phyloP scores from a whole-genome alignment of 768 basidiomycete genomes.

The Leccinellum rugosiceps region DNA sequence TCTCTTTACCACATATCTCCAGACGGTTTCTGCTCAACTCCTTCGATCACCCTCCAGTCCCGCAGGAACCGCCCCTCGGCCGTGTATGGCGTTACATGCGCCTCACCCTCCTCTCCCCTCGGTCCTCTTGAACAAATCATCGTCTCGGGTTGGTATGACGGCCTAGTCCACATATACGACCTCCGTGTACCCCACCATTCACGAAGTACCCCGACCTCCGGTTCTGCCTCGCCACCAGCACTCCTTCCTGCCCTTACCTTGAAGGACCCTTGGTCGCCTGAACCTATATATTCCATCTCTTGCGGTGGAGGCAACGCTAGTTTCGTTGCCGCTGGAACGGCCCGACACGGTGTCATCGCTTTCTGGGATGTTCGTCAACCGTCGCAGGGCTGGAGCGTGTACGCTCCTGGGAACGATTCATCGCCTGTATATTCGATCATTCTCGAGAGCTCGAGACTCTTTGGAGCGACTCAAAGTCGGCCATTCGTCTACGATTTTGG shows the following conservation, averaged over 20 bases:
- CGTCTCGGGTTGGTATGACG: conserved; percentile 82
- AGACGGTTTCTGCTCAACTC: conserved; percentile 42
- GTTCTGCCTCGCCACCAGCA: conserved; percentile 26
- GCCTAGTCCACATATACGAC: conserved; percentile 70
- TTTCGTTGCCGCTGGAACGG: conserved; percentile 73
- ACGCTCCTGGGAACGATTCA: conserved; percentile 74
- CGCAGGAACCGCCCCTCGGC: conserved; percentile 42
- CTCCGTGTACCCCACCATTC: conserved; percentile 47
- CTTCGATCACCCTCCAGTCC: conserved; percentile 49
- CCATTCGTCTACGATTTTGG: conserved; percentile 83
- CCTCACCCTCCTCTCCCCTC: conserved; percentile 61
- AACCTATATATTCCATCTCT: conserved; percentile 74
- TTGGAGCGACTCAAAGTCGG: conserved; percentile 73
- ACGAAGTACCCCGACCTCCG: background rate
- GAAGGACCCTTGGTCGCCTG: conserved; percentile 63
- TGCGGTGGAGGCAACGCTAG: conserved; percentile 67
- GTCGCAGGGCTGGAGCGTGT: conserved; percentile 66
- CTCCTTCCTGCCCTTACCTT: conserved; percentile 60
- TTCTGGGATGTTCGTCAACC: conserved; percentile 79
- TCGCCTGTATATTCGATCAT: conserved; percentile 76
- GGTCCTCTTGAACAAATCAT: conserved; percentile 69
- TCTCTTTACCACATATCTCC: conserved; percentile 52
- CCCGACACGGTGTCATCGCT: conserved; percentile 72
- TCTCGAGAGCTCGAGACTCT: conserved; percentile 75
- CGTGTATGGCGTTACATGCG: conserved; percentile 68